Evolutionary conservation across 78 protist species (phyloP).

Genomic region (Dictyostelium capitatum): DNA sequence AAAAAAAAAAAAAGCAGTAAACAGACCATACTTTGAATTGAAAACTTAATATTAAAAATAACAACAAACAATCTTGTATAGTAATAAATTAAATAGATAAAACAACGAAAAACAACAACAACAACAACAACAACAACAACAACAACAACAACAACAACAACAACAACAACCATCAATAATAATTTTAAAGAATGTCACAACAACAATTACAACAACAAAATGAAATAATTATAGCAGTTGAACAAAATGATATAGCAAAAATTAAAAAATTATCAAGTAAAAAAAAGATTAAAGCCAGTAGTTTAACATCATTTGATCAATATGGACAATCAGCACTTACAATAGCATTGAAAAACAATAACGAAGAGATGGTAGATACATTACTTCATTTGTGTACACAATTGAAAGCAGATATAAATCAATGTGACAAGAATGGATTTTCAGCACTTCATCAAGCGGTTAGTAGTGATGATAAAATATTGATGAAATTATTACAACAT

Average conservation of each 20-base stretch:
- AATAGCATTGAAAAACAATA: conserved; percentile 47
- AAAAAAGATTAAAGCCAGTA: background rate
- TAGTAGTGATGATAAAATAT: conserved; percentile 41
- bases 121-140: background rate
- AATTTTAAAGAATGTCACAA: conserved; percentile 8
- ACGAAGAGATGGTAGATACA: conserved; percentile 43
- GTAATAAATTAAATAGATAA: background rate
- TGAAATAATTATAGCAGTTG: conserved; percentile 11
- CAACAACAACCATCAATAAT: background rate
- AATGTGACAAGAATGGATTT: conserved; percentile 74
- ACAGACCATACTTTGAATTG: too few relatives aligned
- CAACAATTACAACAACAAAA: conserved; percentile 2
- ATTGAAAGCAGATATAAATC: conserved; percentile 69
- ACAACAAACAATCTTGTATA: background rate
- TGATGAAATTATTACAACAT: conserved; percentile 21
- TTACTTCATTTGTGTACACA: background rate
- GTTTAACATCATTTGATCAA: conserved; percentile 32
- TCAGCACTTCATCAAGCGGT: conserved; percentile 82
- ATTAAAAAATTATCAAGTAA: conserved; percentile 21
- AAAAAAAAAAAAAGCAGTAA: background rate
- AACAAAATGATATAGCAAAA: conserved; percentile 42
- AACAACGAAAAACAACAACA: background rate
- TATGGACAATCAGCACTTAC: conserved; percentile 58
- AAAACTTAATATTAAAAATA: too few relatives aligned
- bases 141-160: background rate